Conservation (phyloP, 179 eudicot genomes). For the Vitellaria paradoxa region DNA sequence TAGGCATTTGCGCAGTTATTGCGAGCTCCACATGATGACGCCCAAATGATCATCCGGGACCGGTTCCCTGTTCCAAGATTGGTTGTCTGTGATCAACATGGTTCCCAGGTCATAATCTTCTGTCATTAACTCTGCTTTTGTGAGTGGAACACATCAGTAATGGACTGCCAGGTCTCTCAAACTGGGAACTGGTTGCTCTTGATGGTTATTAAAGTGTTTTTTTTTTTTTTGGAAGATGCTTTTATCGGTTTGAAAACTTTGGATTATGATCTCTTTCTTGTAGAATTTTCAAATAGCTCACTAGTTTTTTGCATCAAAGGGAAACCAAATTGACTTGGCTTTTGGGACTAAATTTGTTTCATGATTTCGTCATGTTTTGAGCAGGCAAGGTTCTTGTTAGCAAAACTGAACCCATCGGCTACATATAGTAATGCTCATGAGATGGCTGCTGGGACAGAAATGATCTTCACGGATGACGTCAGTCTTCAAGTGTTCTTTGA, state of each 20-base stretch:
- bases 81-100: conserved; percentile 97
- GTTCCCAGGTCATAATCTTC: conserved; percentile 70
- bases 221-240: neutral
- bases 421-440: conserved; percentile 81
- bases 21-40: conserved; percentile 84
- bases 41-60: conserved; percentile 68
- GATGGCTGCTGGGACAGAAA: conserved; percentile 80
- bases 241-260: neutral
- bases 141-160: neutral
- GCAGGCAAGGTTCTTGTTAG: conserved; percentile 96
- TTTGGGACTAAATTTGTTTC: conserved; percentile 6
- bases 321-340: neutral
- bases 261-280: neutral
- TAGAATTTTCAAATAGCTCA: neutral
- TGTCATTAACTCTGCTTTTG: neutral
- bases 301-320: neutral
- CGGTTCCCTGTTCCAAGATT: conserved; percentile 97
- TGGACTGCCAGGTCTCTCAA: neutral
- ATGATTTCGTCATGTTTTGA: conserved; percentile 13
- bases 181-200: neutral
- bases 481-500: conserved; percentile 93
- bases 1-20: conserved; percentile 80
- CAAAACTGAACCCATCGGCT: conserved; percentile 94
- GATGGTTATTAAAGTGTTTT: neutral
- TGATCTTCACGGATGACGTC: conserved; percentile 94